phyloP scores from a whole-genome alignment of 805 yeast genomes.

The Brettanomyces sp. region DNA sequence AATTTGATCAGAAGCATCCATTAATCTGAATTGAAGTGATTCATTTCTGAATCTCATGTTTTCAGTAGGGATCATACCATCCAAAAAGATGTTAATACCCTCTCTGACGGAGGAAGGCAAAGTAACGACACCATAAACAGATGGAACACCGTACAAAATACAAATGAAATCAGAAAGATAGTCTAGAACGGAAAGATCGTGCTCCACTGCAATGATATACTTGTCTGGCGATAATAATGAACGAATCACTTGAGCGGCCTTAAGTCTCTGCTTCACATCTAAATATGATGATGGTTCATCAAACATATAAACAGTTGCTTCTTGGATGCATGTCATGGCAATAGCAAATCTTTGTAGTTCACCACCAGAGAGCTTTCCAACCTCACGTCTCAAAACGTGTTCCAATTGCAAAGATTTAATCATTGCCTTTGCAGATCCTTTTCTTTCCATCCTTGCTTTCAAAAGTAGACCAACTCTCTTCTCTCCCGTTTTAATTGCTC shows the following conservation, averaged over 20 bases:
- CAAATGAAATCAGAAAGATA: slow-evolving; percentile 95
- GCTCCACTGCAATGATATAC: slow-evolving; percentile 96
- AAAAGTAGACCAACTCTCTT: slow-evolving; percentile 80
- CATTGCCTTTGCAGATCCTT: slow-evolving; percentile 47
- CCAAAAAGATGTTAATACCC: slow-evolving; percentile 97
- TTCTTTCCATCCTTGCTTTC: slow-evolving; percentile 68
- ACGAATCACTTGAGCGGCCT: slow-evolving; percentile 93
- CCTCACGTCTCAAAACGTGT: slow-evolving; percentile 77
- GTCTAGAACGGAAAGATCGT: slow-evolving; percentile 95
- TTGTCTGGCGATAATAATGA: slow-evolving; percentile 65
- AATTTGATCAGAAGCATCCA: slow-evolving; percentile 78
- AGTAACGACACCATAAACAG: slow-evolving; percentile 97
- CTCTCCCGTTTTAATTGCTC: slow-evolving; percentile 87
- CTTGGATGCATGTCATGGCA: slow-evolving; percentile 93
- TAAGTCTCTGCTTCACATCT: slow-evolving; percentile 97
- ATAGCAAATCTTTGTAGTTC: slow-evolving; percentile 97
- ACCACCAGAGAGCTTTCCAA: slow-evolving; percentile 90
- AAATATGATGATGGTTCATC: slow-evolving; percentile 98
- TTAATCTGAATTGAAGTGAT: slow-evolving; percentile 84
- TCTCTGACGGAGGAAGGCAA: slow-evolving; percentile 95
- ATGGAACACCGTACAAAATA: slow-evolving; percentile 95
- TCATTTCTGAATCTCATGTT: slow-evolving; percentile 96
- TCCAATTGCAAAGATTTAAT: slow-evolving; percentile 65
- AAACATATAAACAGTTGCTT: slow-evolving; percentile 95
- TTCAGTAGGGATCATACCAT: slow-evolving; percentile 96